Conservation (phyloP, 495 filamentous ascomycete species). For the Neurospora sublineolata region DNA sequence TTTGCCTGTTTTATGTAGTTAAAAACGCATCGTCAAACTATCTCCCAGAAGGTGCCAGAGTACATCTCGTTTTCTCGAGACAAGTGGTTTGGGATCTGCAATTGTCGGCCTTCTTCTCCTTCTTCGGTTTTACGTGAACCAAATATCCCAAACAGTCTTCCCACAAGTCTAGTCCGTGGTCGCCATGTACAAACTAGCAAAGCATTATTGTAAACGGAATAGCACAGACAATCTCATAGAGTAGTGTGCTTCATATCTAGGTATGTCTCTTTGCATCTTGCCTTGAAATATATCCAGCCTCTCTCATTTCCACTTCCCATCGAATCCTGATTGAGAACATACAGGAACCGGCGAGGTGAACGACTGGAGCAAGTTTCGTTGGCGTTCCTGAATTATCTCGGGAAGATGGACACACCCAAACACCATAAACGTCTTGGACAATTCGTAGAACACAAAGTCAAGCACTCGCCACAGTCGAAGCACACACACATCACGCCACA, state of each 20-base stretch:
- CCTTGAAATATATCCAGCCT: not conserved
- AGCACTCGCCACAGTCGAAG: no score
- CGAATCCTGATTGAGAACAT: not conserved
- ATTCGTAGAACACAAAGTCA: no score
- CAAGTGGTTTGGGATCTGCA: not conserved
- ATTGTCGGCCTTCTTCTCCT: not conserved
- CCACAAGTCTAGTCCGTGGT: not conserved
- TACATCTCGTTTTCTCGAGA: not conserved
- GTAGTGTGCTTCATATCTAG: not conserved
- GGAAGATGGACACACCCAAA: no score
- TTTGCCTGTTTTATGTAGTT: not conserved
- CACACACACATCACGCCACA: not conserved
- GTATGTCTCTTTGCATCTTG: not conserved
- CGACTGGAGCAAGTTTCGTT: no score
- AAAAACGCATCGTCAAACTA: not conserved
- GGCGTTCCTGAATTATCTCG: no score
- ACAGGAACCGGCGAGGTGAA: not conserved
- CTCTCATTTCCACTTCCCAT: not conserved
- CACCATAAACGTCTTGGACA: no score
- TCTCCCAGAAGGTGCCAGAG: not conserved
- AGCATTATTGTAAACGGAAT: not conserved
- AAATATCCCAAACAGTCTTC: not conserved
- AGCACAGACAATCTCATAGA: not conserved
- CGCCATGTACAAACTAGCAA: not conserved
- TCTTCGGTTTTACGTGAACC: not conserved